Evolutionary conservation across 176 grass and related monocot species (phyloP), one percentile per base, ranked within the genome.

Genomic region (Thalia dealbata): DNA sequence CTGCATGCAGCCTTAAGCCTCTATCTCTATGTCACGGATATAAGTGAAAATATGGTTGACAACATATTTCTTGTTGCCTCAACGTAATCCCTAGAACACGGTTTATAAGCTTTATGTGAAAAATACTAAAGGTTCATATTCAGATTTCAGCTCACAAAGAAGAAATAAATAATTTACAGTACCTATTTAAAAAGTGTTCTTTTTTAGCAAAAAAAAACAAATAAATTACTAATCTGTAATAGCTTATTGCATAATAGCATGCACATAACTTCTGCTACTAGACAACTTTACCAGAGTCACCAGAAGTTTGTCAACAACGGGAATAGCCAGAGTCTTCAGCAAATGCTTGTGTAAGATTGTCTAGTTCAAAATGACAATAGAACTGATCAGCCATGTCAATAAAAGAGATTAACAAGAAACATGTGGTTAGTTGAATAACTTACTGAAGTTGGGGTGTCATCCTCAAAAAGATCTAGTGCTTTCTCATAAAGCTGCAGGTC

Each of bases 401-500:
- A 52, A 80, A 54, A 74, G 79, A 76, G 71, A 61, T 24, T 51
- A 32, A 73, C 73, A 60, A 54, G 60, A 50, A 91, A 78, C 61
- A 63, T 76, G 23, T 59, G 71, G 61, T 52, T 44, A 9, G 22
- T 42, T 3, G 48, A 21, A 71, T n/a, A 92, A 56, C 85, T 84
- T 90, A 97, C 93, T 52, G 89, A 97, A 76, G 84, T 90, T 51
- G 84, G 52, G 67, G 80, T 81, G 71, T 97, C 89, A 48, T 97
- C 87, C 79, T 97, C 89, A 79, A 92, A 97, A 52, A 90, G 81
- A 81, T 97, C 89, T 69, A 92, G 79, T 88, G 87, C 80, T 90
- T 92, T 97, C 61, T 90, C 93, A 77, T 97, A 90, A 44, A 97
- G 81, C 73, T 97, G 93, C 78, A 97, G 73, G 80, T 92, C 89